These are phyloP conservation scores for Alternaria postmessia DNA, from an alignment of 2,329 filamentous ascomycete species.

Conservation along the genomic window DNA sequence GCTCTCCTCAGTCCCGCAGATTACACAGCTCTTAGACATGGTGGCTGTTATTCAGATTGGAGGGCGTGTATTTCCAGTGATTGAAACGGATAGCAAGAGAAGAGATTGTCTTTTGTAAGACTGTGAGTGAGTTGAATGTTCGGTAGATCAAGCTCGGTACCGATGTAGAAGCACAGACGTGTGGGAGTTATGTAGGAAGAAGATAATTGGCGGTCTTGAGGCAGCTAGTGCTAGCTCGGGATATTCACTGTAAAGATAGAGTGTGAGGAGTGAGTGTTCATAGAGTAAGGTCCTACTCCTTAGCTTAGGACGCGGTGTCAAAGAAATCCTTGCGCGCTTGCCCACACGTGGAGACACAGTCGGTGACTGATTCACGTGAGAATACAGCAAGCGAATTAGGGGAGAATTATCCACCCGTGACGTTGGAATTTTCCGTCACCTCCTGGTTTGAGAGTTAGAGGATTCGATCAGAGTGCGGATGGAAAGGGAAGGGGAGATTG, in stretches of 20 bases:
- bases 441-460: not conserved
- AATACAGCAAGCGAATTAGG: not conserved
- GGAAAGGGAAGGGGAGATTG: not conserved
- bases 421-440: not conserved
- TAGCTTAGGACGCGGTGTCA: not conserved
- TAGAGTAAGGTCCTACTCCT: not conserved
- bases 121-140: not conserved
- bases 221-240: not conserved
- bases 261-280: not conserved
- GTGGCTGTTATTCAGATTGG: not conserved
- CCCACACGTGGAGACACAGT: not conserved
- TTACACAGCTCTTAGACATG: constrained; percentile 27
- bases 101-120: not conserved
- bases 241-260: not conserved
- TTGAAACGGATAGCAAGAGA: not conserved
- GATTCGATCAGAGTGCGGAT: not conserved
- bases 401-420: not conserved
- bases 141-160: not conserved
- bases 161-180: not conserved
- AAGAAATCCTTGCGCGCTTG: not conserved
- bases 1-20: constrained; percentile 34
- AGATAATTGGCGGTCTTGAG: not conserved
- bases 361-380: not conserved
- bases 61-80: not conserved
- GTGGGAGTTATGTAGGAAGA: not conserved